Evolutionary conservation across 2,329 filamentous ascomycete genomes (phyloP).

Genomic region (Epicoccum sorghinum): DNA sequence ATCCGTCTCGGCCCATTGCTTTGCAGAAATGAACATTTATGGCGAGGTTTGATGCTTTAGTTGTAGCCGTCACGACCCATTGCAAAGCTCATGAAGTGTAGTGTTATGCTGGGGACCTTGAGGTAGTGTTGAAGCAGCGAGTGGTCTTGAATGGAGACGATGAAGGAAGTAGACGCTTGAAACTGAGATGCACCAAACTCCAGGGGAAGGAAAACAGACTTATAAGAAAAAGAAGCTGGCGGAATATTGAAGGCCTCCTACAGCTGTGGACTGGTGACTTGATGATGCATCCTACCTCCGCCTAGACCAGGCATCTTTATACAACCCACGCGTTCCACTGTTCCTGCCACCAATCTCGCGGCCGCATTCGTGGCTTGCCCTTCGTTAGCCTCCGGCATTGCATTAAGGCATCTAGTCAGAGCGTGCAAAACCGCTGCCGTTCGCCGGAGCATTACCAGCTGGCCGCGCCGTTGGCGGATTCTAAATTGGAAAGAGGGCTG

Average conservation of each 20-base stretch:
- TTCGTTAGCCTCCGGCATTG: slow-evolving; percentile 11
- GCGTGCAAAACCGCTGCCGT: not conserved
- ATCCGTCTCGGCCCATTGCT: slow-evolving; percentile 48
- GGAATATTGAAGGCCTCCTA: slow-evolving; percentile 11
- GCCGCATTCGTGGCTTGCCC: slow-evolving; percentile 15
- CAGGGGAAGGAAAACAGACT: slow-evolving; percentile 6
- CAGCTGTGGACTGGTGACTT: slow-evolving; percentile 13
- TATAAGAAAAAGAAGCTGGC: slow-evolving; percentile 4
- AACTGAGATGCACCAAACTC: slow-evolving; percentile 4
- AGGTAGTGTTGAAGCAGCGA: not conserved
- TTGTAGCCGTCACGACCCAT: slow-evolving; percentile 45
- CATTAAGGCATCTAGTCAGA: slow-evolving; percentile 15
- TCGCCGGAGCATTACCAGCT: slow-evolving; percentile 18
- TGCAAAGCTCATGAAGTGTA: not conserved
- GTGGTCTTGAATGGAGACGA: not conserved
- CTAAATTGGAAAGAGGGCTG: slow-evolving; percentile 11
- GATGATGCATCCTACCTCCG: slow-evolving; percentile 7
- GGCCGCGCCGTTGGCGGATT: slow-evolving; percentile 7
- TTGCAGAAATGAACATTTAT: slow-evolving; percentile 11
- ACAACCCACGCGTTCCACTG: slow-evolving; percentile 12
- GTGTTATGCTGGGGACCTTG: not conserved
- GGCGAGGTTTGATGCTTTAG: slow-evolving; percentile 6
- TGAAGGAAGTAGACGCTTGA: slow-evolving; percentile 2
- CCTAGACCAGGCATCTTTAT: slow-evolving; percentile 21
- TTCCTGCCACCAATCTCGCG: slow-evolving; percentile 8